A percentile compares a stretch with the other conserved stretches of the same genome.
These are phyloP conservation scores for Oryza meridionalis DNA, from an alignment of 176 grass and related monocot genomes.

Conservation along the genomic window DNA sequence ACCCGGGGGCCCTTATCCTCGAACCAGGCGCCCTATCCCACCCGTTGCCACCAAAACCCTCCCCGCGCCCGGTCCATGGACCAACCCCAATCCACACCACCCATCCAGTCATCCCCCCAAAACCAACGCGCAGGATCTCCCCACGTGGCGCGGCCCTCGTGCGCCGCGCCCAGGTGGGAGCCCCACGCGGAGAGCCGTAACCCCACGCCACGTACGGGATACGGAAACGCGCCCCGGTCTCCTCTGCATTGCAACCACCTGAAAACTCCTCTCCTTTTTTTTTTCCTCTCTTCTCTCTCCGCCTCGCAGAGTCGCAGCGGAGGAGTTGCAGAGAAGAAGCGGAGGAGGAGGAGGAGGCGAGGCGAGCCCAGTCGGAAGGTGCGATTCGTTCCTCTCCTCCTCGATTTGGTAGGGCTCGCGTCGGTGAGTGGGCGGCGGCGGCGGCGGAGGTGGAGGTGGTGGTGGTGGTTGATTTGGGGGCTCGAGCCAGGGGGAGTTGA, in stretches of 20 bases:
- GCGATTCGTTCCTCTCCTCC: background rate
- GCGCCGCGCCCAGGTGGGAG: no score
- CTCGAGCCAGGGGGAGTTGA: background rate
- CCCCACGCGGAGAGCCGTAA: no score
- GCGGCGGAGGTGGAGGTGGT: no score
- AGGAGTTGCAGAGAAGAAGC: background rate
- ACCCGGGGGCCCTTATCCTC: background rate
- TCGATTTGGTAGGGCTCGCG: background rate
- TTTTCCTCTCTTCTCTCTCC: background rate
- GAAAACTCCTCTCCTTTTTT: background rate
- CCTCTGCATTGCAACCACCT: background rate
- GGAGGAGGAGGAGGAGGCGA: no score
- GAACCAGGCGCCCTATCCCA: background rate
- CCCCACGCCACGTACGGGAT: background rate
- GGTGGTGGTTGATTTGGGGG: background rate
- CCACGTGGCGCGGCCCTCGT: background rate
- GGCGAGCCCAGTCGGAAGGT: constrained; percentile 6
- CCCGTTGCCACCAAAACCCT: background rate
- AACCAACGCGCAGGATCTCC: background rate
- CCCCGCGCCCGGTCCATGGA: background rate
- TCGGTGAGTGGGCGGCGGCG: background rate
- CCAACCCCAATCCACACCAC: background rate
- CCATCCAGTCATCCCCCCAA: background rate
- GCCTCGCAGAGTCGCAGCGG: background rate
- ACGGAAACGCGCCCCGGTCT: background rate